phyloP scores from a whole-genome alignment of 495 filamentous ascomycete genomes.

The Cercophora scortea region DNA sequence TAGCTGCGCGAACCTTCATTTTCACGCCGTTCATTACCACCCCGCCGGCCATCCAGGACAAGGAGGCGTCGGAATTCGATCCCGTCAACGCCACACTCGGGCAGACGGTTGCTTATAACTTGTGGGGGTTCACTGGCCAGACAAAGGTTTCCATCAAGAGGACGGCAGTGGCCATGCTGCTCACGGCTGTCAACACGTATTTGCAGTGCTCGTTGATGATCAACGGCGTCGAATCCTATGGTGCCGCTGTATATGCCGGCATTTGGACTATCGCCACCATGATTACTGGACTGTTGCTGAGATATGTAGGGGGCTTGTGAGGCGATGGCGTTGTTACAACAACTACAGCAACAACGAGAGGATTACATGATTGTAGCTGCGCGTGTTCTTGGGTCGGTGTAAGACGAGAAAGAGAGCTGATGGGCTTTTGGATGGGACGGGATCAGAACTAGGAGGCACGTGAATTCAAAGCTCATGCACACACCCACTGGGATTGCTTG shows the following conservation, averaged over 20 bases:
- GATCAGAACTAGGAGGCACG: neutral
- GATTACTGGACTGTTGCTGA: slow-evolving; percentile 49
- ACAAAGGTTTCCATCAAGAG: slow-evolving; percentile 58
- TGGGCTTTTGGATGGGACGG: slow-evolving; percentile 3
- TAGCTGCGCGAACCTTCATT: slow-evolving; percentile 63
- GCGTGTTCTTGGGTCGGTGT: too few species aligned
- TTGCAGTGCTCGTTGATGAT: slow-evolving; percentile 55
- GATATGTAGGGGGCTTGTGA: slow-evolving; percentile 18
- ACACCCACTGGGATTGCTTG: neutral
- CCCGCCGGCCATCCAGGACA: slow-evolving; percentile 27
- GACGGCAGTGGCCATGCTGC: slow-evolving; percentile 51
- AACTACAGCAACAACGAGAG: too few species aligned
- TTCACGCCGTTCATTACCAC: slow-evolving; percentile 60
- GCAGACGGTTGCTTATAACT: slow-evolving; percentile 55
- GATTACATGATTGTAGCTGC: too few species aligned
- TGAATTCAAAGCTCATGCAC: neutral
- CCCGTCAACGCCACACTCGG: slow-evolving; percentile 43
- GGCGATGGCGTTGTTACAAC: too few species aligned
- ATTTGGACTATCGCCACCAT: slow-evolving; percentile 60
- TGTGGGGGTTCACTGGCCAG: slow-evolving; percentile 53
- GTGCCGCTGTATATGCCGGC: slow-evolving; percentile 60
- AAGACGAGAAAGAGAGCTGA: too few species aligned
- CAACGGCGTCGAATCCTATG: slow-evolving; percentile 56
- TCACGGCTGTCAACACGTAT: slow-evolving; percentile 54
- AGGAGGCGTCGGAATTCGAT: slow-evolving; percentile 37